Base-by-base conservation (phyloP, 2,329 filamentous ascomycete species). In the Calonectria multiphialidica region DNA sequence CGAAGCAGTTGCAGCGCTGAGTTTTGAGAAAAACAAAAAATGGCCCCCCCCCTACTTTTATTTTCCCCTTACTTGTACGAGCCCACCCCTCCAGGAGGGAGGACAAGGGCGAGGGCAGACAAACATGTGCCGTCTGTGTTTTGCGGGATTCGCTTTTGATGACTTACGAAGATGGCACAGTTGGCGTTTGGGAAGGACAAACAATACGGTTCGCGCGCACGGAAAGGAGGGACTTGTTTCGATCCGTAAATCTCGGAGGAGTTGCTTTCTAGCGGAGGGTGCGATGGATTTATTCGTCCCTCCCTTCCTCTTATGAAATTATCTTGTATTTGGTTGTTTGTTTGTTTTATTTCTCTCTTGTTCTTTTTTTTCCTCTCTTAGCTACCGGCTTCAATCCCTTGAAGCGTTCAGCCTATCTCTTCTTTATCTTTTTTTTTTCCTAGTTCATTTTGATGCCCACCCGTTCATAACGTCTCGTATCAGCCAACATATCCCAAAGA, bases 161-260 rank as follows among this genome's bases (percentile, higher is more conserved):
- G 76, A 79, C 76, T 79, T 78, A 78, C 75, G 78, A 78, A 74
- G 72, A 74, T 78, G 77, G 75, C 76, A 78, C 72, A 75, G 76
- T 79, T 79, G 78, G 78, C 78, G 78, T 79, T 79, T 77, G 68
- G 77, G 77, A 77, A 78, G 73, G 75, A 71, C 74, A 79, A 72
- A 76, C 71, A 77, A 77, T 78, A 72, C 78, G 71, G 75, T 74
- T 79, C 72, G 67, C 75, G 75, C 75, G 71, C 71, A 77, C 44
- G 67, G 70, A 71, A 63, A 66, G 67, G 70, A 71, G 65, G 68
- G 71, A 68, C 53, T 75, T 77, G 67, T 78, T 77, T 77, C 75
- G 70, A 73, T 74, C 75, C 73, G 76, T 59, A 71, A 73, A 53
- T 64, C 68, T 76, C 75, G 63, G 72, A 76, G 70, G 71, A 72